A percentile compares a stretch with the other conserved stretches of the same genome.
phyloP scores from a whole-genome alignment of 2,329 filamentous ascomycete genomes.

The Westerdykella ornata region DNA sequence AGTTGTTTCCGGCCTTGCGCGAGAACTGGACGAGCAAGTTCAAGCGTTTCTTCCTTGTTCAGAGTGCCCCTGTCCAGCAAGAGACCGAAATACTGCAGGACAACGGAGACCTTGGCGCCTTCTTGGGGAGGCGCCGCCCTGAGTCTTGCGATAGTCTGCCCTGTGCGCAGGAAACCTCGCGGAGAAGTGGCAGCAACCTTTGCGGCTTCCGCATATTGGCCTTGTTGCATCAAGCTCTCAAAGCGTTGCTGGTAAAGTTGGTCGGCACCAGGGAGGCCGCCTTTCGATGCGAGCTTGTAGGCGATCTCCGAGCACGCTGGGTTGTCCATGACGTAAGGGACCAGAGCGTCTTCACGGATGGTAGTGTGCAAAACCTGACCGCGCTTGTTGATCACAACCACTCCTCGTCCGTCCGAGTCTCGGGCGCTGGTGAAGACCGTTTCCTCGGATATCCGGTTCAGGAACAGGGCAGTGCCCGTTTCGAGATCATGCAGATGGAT shows the following conservation, averaged over 20 bases:
- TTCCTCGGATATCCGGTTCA: conserved; percentile 99
- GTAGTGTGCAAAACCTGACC: conserved; percentile 93
- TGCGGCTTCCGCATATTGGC: conserved; percentile 80
- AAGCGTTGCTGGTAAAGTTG: conserved; percentile 90
- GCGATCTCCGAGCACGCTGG: conserved; percentile 89
- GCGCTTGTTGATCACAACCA: conserved; percentile 94
- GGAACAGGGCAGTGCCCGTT: conserved; percentile 91
- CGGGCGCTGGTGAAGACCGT: conserved; percentile 93
- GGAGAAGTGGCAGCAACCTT: conserved; percentile 97
- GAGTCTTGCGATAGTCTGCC: conserved; percentile 93
- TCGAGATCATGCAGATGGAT: conserved; percentile 98
- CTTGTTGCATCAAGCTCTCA: conserved; percentile 72
- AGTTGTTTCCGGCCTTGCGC: conserved; percentile 92
- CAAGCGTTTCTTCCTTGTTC: conserved; percentile 89
- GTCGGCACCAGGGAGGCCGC: conserved; percentile 88
- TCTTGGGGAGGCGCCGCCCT: conserved; percentile 75
- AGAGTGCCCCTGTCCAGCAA: conserved; percentile 89
- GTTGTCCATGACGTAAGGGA: conserved; percentile 93
- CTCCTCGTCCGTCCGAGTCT: conserved; percentile 76
- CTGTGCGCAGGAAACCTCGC: conserved; percentile 86
- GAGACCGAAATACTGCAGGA: conserved; percentile 96
- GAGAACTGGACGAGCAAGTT: conserved; percentile 86
- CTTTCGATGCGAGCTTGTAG: conserved; percentile 91
- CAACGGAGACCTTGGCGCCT: conserved; percentile 76
- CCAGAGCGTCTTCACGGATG: conserved; percentile 83